These are phyloP conservation scores for Periconia digitata DNA, from an alignment of 2,329 filamentous ascomycete genomes.

Conservation along the genomic window DNA sequence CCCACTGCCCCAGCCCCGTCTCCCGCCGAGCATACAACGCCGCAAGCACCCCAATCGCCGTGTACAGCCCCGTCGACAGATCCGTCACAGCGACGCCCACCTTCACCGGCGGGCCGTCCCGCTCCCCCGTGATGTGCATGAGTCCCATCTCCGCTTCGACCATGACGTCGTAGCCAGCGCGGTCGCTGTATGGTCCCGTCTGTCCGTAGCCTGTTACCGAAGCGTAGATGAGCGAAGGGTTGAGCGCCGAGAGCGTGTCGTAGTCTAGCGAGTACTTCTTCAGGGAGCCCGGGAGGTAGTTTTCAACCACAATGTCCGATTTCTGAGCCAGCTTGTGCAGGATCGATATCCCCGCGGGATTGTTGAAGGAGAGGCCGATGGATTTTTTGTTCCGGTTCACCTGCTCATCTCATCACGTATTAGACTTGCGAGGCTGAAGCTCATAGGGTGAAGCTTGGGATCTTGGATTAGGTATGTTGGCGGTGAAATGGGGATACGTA, in stretches of 20 bases:
- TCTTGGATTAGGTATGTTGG: no score
- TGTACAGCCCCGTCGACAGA: constrained; percentile 90
- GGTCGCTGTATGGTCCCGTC: constrained; percentile 80
- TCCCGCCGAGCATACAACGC: constrained; percentile 74
- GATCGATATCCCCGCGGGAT: constrained; percentile 77
- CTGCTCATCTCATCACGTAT: constrained; percentile 47
- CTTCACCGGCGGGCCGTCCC: constrained; percentile 89
- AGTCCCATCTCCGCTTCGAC: constrained; percentile 96
- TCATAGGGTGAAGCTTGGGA: neutral
- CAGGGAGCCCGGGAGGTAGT: constrained; percentile 86
- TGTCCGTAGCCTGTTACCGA: constrained; percentile 97
- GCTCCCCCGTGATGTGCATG: constrained; percentile 94
- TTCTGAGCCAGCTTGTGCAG: constrained; percentile 79
- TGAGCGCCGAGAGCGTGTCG: constrained; percentile 73
- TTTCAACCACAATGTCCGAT: constrained; percentile 92
- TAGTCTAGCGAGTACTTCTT: constrained; percentile 92
- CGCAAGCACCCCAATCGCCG: constrained; percentile 91
- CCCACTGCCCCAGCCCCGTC: constrained; percentile 83
- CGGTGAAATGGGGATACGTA: constrained; percentile 45
- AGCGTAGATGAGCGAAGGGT: constrained; percentile 85
- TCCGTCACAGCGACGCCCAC: constrained; percentile 98
- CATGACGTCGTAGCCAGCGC: constrained; percentile 98
- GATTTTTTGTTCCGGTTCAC: constrained; percentile 98
- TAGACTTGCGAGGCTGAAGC: neutral
- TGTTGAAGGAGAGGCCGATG: constrained; percentile 84